Base-by-base conservation (phyloP, 176 grass and related monocot genomes). In the Musa troglodytarum region DNA sequence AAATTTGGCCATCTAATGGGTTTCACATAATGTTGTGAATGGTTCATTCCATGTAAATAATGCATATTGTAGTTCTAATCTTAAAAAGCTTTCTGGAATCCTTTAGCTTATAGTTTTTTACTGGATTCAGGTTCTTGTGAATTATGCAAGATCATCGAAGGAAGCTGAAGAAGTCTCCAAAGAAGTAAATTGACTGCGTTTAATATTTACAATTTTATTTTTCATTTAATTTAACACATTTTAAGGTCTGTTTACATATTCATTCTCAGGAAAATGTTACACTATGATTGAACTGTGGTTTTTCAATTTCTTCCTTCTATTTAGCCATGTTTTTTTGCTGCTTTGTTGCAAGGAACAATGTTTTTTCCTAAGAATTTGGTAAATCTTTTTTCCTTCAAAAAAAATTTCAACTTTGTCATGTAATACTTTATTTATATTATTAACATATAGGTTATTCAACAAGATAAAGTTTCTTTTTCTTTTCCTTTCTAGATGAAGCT, bases 81-180 rank as follows among this genome's bases (percentile, higher is more conserved):
- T 20, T n/a, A 19, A 61, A 8, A 61, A n/a, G 17, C n/a, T n/a
- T 61, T 61, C 57, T 61, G 57, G 21, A 23, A 15, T 73, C 9
- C 52, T 15, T 14, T 54, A 24, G 20, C 58, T 84, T 58, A 72
- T 55, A 53, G 16, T 43, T 66, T 72, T 72, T 58, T 78, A 10
- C 85, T 43, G 50, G 10, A 57, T 87, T 67, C 77, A 98, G 95
- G 90, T 98, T 50, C 88, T 98, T 74, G 88, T 98, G 69, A 98
- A 98, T 83, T 98, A 94, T 72, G 95, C 95, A 19, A 89, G 95
- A 26, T 98, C 95, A 34, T 85, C 90, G 53, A 94, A 91, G 81
- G 95, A 98, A 84, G 95, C 95, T 76, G 88, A 99, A 84, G 90
- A 91, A 65, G 90, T 99, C 25, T 94, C 90, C 76, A 81, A 98